phyloP scores from a whole-genome alignment of 306 rosid genomes.

The Cicer yamashitae region DNA sequence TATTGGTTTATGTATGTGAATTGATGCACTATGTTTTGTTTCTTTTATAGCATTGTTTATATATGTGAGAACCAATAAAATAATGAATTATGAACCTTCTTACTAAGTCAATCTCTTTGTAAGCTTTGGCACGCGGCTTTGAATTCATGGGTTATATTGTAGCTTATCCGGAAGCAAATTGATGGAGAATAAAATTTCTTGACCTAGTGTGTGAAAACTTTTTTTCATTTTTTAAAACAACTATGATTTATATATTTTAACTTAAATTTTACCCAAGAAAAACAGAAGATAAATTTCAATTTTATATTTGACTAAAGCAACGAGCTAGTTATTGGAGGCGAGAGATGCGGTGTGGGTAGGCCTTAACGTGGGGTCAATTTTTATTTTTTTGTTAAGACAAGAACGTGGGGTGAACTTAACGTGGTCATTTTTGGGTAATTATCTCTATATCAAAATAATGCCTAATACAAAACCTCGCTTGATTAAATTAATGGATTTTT shows the following conservation, averaged over 20 bases:
- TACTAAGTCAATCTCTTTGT: not conserved
- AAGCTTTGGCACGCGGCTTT: not conserved
- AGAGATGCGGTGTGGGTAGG: too few species aligned
- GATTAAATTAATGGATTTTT: too few species aligned
- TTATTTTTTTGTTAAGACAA: too few species aligned
- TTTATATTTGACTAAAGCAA: not conserved
- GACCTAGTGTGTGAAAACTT: not conserved
- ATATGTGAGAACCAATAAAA: not conserved
- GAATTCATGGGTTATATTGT: not conserved
- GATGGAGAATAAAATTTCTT: not conserved
- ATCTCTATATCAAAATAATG: too few species aligned
- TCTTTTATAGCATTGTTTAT: slow-evolving; percentile 6
- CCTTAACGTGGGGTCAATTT: too few species aligned
- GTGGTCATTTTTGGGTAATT: too few species aligned
- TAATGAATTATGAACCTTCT: slow-evolving; percentile 4
- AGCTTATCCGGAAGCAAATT: not conserved
- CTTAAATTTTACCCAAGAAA: not conserved
- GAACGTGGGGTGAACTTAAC: too few species aligned
- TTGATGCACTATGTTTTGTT: not conserved
- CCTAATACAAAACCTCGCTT: too few species aligned
- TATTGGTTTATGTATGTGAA: not conserved
- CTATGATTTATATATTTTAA: not conserved
- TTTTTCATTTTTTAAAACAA: too few species aligned
- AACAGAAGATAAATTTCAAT: not conserved
- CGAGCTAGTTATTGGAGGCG: not conserved